These are phyloP conservation scores for Asterella californica DNA, from an alignment of 225 moss, liverwort and hornwort species.

Conservation along the genomic window DNA sequence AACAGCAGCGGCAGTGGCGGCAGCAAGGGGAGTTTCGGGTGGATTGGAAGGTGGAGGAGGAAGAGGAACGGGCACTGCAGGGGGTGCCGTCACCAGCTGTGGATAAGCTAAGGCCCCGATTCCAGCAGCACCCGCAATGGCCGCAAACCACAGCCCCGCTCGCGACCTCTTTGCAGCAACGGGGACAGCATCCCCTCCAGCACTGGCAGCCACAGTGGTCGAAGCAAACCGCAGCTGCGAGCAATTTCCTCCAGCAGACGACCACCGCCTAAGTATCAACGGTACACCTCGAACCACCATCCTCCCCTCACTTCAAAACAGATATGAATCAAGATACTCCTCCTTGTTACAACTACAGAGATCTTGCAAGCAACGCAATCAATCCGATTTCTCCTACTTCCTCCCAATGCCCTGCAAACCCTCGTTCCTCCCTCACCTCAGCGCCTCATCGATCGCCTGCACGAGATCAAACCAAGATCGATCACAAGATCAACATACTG, in stretches of 20 bases:
- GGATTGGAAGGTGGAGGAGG: constrained; percentile 5
- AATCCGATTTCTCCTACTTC: not conserved
- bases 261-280: not conserved
- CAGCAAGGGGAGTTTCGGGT: constrained; percentile 5
- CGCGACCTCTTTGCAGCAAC: constrained; percentile 33
- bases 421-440: not conserved
- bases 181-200: not conserved
- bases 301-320: not conserved
- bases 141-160: constrained; percentile 29
- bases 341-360: not conserved
- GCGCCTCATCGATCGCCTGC: not conserved
- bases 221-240: not conserved
- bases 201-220: not conserved
- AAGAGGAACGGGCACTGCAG: constrained; percentile 4
- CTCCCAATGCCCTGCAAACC: not conserved
- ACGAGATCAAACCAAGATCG: not conserved
- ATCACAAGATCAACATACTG: not conserved
- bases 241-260: not conserved
- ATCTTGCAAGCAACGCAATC: not conserved
- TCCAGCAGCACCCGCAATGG: constrained; percentile 36
- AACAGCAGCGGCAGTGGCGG: constrained; percentile 5
- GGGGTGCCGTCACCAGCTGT: constrained; percentile 8
- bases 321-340: not conserved
- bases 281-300: not conserved
- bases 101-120: constrained; percentile 36